Percentiles rank a stretch among this genome's conserved stretches.
Evolutionary conservation across 768 basidiomycete genomes (phyloP).

Genomic region (Gloeophyllum trabeum): DNA sequence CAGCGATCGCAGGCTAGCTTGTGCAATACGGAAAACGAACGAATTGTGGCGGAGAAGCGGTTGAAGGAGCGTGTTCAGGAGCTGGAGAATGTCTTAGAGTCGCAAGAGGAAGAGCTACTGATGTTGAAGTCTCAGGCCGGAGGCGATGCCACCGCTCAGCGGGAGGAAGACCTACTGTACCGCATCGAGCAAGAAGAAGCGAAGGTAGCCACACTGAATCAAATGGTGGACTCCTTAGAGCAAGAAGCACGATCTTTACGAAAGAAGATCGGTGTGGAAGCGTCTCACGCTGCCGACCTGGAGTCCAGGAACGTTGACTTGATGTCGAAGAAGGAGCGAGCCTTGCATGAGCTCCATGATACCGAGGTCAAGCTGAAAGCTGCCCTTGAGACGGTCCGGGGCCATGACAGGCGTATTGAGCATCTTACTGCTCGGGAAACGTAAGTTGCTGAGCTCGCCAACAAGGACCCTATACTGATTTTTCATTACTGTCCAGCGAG

Average conservation of each 20-base stretch:
- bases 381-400: too few relatives aligned
- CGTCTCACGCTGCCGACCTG: conserved; percentile 22
- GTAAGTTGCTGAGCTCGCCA: too few relatives aligned
- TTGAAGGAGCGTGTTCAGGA: conserved; percentile 31
- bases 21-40: conserved; percentile 47
- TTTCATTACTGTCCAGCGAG: too few relatives aligned
- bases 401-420: conserved; percentile 14
- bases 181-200: conserved; percentile 67
- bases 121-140: conserved; percentile 26
- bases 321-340: conserved; percentile 42
- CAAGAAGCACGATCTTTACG: conserved; percentile 22
- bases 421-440: conserved; percentile 14
- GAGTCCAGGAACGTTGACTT: conserved; percentile 35
- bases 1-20: conserved; percentile 35
- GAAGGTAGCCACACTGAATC: conserved; percentile 48
- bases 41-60: conserved; percentile 38
- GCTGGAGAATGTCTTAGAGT: conserved; percentile 32
- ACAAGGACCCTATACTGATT: too few relatives aligned
- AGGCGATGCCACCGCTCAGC: conserved; percentile 24
- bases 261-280: conserved; percentile 26
- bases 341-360: conserved; percentile 29
- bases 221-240: conserved; percentile 27
- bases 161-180: conserved; percentile 51
- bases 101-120: conserved; percentile 49
- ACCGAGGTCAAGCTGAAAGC: conserved; percentile 20